These are phyloP conservation scores for Elongisporangium undulatum DNA, from an alignment of 352 stramenopile species.

Conservation along the genomic window DNA sequence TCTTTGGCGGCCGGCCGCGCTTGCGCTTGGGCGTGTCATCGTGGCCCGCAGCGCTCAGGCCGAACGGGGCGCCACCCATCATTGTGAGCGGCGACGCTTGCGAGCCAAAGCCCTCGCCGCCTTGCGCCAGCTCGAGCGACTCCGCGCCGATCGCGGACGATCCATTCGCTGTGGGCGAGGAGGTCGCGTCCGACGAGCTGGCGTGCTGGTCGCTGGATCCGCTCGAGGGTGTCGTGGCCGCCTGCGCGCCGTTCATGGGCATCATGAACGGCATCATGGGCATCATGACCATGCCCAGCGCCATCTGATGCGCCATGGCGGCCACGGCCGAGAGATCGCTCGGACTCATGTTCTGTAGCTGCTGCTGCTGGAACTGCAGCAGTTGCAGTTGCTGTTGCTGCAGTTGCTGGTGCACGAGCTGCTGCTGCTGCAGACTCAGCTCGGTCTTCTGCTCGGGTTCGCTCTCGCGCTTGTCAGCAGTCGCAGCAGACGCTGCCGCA, in stretches of 20 bases:
- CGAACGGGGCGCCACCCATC: slow-evolving; percentile 20
- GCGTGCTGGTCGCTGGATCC: not conserved
- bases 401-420: slow-evolving; percentile 40
- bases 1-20: slow-evolving; percentile 60
- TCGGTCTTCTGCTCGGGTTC: slow-evolving; percentile 15
- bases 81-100: slow-evolving; percentile 23
- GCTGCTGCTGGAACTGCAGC: slow-evolving; percentile 45
- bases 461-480: not conserved
- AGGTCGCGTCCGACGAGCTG: not conserved
- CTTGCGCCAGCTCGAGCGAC: not conserved
- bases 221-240: slow-evolving; percentile 6
- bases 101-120: slow-evolving; percentile 5
- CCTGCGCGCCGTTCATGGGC: slow-evolving; percentile 33
- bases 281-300: slow-evolving; percentile 65
- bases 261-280: slow-evolving; percentile 78
- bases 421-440: slow-evolving; percentile 37
- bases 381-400: slow-evolving; percentile 66
- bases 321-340: slow-evolving; percentile 39
- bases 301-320: slow-evolving; percentile 62
- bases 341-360: slow-evolving; percentile 52
- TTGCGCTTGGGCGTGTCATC: slow-evolving; percentile 67
- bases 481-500: too few relatives aligned
- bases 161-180: not conserved
- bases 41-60: slow-evolving; percentile 16
- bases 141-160: not conserved